Percentiles rank a stretch among this genome's conserved stretches.
phyloP scores from a whole-genome alignment of 23 red algal genomes.

The Gracilaria domingensis region DNA sequence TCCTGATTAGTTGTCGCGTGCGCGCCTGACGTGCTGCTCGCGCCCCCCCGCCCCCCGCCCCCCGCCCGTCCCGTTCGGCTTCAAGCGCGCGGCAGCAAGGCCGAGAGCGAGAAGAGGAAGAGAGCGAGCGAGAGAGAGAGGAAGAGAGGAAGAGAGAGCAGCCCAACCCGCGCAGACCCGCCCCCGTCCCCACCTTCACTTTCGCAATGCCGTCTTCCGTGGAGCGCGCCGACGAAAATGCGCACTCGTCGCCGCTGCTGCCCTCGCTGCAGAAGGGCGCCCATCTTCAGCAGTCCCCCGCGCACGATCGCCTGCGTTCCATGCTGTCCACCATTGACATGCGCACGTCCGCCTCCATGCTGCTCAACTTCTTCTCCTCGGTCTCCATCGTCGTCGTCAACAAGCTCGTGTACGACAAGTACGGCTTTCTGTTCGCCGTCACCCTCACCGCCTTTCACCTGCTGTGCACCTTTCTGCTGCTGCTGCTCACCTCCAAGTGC shows the following conservation, averaged over 20 bases:
- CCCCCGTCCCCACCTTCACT: not conserved
- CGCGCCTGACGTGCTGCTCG: no score
- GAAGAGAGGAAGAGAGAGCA: no score
- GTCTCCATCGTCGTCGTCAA: slow-evolving; percentile 86
- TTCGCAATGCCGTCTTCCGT: not conserved
- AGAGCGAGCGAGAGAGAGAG: no score
- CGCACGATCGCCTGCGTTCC: not conserved
- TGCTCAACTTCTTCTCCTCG: slow-evolving; percentile 91
- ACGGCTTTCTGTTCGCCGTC: slow-evolving; percentile 82
- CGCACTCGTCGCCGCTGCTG: not conserved
- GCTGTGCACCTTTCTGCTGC: slow-evolving; percentile 73
- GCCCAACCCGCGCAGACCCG: no score
- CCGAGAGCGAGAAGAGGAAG: no score
- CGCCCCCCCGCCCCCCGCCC: no score
- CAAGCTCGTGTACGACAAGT: slow-evolving; percentile 89
- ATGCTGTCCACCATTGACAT: slow-evolving; percentile 47
- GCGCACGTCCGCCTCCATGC: slow-evolving; percentile 67
- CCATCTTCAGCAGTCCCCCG: not conserved
- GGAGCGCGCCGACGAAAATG: not conserved
- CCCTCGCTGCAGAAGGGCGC: not conserved
- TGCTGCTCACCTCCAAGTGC: slow-evolving; percentile 52
- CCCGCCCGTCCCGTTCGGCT: no score
- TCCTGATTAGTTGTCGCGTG: no score
- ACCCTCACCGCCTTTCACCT: slow-evolving; percentile 94
- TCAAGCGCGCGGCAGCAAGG: no score